Evolutionary conservation across 176 grass and related monocot species (phyloP), one percentile per base, ranked within the genome.

Genomic region (Saccharum spontaneum): DNA sequence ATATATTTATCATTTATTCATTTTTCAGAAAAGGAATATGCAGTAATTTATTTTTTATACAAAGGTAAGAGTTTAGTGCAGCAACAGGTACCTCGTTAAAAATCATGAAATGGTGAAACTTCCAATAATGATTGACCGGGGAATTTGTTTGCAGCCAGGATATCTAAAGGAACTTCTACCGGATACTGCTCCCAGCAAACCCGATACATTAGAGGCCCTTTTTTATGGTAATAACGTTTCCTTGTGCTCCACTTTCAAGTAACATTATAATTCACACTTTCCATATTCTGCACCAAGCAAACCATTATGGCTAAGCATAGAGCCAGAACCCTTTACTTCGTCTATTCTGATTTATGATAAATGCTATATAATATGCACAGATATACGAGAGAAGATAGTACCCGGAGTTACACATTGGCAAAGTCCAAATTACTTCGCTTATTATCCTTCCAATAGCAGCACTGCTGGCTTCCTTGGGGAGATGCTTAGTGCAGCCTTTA

Each of bases 321-420:
- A 60, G 8, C 2, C 1, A 69, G 17, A 71, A 67, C 16, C 23
- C 43, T 78, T 83, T 61, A 26, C 44, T 83, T 79, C 28, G 13
- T 65, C 10, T 45, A 43, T 83, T 73, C 36, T 73, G 14, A 36
- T 34, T 82, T 78, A 33, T 82, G 26, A 52, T 62, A 77, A 36
- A 70, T 43, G 17, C 48, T 82, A 6, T 55, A 49, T 39, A 60
- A 60, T 64, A 49, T 60, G 74, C 16, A 24, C 79, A 69, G 94
- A 97, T 78, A 87, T 94, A 57, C 82, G 8, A 5, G 75, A 88
- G 33, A 76, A 93, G 76, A 96, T 96, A 40, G 23, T 95, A 71
- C 93, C 93, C 0, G 93, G 93, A 49, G 52, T 92, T 33, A 95
- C 93, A 26, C 93, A 95, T 52, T 95, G 93, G 93, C 93, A 95